phyloP scores from a whole-genome alignment of 225 moss, liverwort and hornwort species.

The Asterella californica region DNA sequence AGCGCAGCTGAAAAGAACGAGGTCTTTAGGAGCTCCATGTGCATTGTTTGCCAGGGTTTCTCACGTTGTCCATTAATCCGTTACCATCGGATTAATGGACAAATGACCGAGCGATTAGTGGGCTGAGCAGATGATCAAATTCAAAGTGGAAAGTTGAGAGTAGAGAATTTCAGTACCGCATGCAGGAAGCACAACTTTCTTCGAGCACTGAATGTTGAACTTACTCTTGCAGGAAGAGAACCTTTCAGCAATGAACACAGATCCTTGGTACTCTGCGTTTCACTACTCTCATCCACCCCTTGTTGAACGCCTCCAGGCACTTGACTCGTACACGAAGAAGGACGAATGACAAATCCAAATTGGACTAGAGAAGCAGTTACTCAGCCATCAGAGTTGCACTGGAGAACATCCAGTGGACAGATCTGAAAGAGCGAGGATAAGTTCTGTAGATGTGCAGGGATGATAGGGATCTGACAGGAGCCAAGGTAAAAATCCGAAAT shows the following conservation, averaged over 20 bases:
- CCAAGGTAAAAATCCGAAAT: background rate
- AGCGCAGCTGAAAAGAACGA: background rate
- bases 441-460: background rate
- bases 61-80: too few relatives aligned
- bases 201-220: background rate
- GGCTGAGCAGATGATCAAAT: background rate
- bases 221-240: conserved; percentile 70
- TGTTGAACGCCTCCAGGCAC: conserved; percentile 88
- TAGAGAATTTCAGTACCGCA: too few relatives aligned
- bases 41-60: background rate
- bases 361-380: background rate
- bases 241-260: conserved; percentile 94
- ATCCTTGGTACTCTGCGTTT: conserved; percentile 91
- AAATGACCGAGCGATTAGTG: background rate
- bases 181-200: background rate
- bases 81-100: too few relatives aligned
- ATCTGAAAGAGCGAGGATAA: conserved; percentile 3
- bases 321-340: conserved; percentile 69
- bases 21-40: background rate
- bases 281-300: conserved; percentile 99
- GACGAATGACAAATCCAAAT: conserved; percentile 22
- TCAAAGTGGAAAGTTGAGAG: background rate
- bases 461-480: background rate
- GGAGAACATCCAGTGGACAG: background rate
- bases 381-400: background rate